These are phyloP conservation scores for Plectosphaerella cucumerina DNA, from an alignment of 2,329 filamentous ascomycete genomes.

Conservation along the genomic window DNA sequence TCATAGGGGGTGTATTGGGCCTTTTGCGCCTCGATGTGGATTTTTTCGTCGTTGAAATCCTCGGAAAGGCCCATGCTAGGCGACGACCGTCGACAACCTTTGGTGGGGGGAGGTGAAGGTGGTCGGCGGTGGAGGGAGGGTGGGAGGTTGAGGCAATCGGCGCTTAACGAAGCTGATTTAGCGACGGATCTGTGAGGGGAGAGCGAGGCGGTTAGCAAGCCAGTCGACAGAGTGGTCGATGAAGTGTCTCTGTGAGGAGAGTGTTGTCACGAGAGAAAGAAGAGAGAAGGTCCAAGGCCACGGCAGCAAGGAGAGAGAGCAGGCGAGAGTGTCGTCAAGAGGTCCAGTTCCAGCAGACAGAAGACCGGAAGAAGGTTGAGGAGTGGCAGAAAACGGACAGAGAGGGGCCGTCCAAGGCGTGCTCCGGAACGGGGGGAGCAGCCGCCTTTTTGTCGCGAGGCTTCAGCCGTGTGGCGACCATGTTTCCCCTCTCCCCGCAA, in stretches of 20 bases:
- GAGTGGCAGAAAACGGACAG: neutral
- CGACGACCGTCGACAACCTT: constrained; percentile 33
- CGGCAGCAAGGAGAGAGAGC: no score
- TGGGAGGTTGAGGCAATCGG: neutral
- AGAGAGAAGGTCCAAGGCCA: no score
- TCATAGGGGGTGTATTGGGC: constrained; percentile 68
- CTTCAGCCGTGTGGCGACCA: no score
- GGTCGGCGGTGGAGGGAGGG: constrained; percentile 1
- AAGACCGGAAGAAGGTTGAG: neutral
- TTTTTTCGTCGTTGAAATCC: constrained; percentile 67
- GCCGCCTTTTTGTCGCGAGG: no score
- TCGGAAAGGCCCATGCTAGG: constrained; percentile 66
- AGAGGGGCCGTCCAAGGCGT: no score
- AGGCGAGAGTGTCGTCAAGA: no score
- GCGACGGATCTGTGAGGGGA: constrained; percentile 7
- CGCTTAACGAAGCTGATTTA: constrained; percentile 15
- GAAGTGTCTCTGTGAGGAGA: no score
- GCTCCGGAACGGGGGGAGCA: no score
- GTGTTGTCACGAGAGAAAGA: no score
- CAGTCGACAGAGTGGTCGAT: no score
- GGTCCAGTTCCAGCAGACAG: no score
- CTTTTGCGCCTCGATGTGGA: constrained; percentile 54
- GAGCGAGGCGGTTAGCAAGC: neutral
- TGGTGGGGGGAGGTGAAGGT: constrained; percentile 11
- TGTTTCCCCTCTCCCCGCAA: no score